Percentiles rank a stretch among this genome's conserved stretches.
phyloP scores from a whole-genome alignment of 73 alveolate species.

The Diophrys appendiculata region DNA sequence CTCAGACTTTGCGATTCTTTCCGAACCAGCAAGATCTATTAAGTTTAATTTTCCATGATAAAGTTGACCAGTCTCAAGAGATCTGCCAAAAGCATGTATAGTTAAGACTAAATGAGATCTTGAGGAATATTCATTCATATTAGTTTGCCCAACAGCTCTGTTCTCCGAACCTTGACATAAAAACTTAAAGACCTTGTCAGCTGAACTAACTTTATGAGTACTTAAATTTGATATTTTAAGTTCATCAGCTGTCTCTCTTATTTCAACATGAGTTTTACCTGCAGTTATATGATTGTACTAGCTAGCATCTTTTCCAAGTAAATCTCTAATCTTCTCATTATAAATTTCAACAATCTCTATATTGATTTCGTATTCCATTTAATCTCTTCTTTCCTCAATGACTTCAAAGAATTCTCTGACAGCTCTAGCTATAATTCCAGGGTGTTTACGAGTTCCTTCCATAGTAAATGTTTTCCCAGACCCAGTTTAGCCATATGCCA shows the following conservation, averaged over 20 bases:
- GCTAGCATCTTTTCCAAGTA: slow-evolving; percentile 34
- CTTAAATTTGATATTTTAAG: slow-evolving; percentile 3
- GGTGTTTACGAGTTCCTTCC: slow-evolving; percentile 71
- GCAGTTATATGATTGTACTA: slow-evolving; percentile 3
- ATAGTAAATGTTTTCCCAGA: slow-evolving; percentile 87
- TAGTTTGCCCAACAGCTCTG: slow-evolving; percentile 84
- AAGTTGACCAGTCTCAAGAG: slow-evolving; percentile 17
- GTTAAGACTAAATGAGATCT: slow-evolving; percentile 93
- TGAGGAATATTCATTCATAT: slow-evolving; percentile 84
- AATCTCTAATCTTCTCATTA: slow-evolving; percentile 72
- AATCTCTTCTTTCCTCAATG: slow-evolving; percentile 46
- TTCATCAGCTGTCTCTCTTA: slow-evolving; percentile 43
- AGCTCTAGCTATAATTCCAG: slow-evolving; percentile 69
- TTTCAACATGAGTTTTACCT: slow-evolving; percentile 24
- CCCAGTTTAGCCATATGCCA: slow-evolving; percentile 94
- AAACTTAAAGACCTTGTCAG: slow-evolving; percentile 26
- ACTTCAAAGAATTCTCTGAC: slow-evolving; percentile 59
- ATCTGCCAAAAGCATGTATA: slow-evolving; percentile 64
- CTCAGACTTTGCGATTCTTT: slow-evolving; percentile 63
- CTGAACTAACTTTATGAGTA: slow-evolving; percentile 18
- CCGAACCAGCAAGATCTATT: slow-evolving; percentile 97
- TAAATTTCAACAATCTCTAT: slow-evolving; percentile 68
- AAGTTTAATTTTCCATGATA: slow-evolving; percentile 85
- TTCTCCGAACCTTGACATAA: slow-evolving; percentile 69
- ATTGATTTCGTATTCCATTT: slow-evolving; percentile 50